Evolutionary conservation across 2,329 filamentous ascomycete genomes (phyloP), one percentile per base, ranked within the genome.

Genomic region (Ilyonectria robusta): DNA sequence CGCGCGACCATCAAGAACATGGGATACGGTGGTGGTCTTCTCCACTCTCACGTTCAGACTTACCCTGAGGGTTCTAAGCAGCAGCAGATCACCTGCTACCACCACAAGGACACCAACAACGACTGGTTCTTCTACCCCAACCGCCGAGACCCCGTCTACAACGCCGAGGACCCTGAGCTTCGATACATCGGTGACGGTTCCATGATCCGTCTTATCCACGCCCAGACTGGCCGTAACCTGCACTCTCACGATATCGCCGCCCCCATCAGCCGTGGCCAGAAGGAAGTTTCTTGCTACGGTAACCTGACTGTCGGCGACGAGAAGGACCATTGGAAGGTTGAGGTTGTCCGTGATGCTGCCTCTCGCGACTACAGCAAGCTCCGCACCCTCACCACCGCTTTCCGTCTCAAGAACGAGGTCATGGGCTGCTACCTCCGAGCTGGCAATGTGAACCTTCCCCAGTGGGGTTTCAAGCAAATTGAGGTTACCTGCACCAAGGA

Each of bases 381-480:
- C 72, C 92, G 96, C 70, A 99, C 96, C 35, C 87, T 99, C 70
- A 98, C 96, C 8, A 97, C 95, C 7, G 90, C 93, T 11, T 98
- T 99, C 88, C 91, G 97, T 71, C 86, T 99, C 63, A 94, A 88
- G 81, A 94, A 99, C 80, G 86, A 89, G 47, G 87, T 90, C 62
- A 87, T 98, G 62, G 93, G 93, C 73, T 99, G 96, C 83, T 99
- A 99, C 80, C 89, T 99, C 57, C 92, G 95, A 71, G 97, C 96
- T 66, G 95, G 95, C 75, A 99, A 97, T 77, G 93, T 94, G 76
- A 99, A 98, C 82, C 87, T 99, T 70, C 96, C 96, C 58, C 96
- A 98, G 80, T 99, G 96, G 96, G 96, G 96, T 80, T 99, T 99
- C 88, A 98, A 98, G 85, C 96, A 99, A 84, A 98, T 99, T 72